Percentiles rank a stretch among this genome's conserved stretches.
phyloP scores from a whole-genome alignment of 2,329 filamentous ascomycete species.

The Akanthomyces lecanii region DNA sequence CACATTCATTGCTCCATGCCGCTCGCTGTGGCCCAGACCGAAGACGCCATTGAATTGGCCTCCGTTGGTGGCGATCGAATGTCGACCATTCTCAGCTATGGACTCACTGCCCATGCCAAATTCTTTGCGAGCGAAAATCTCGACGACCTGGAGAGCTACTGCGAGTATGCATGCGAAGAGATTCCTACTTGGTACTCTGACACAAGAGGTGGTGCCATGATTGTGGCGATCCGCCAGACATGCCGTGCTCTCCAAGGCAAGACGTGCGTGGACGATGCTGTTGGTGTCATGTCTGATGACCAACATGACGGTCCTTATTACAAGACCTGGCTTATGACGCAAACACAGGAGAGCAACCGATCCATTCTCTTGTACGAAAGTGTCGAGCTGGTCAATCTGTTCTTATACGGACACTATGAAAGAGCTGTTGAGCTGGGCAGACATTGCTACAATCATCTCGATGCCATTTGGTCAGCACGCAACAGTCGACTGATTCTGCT shows the following conservation, averaged over 20 bases:
- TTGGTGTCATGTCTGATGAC: conserved; percentile 62
- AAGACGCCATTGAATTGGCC: conserved; percentile 62
- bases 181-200: conserved; percentile 69
- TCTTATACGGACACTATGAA: conserved; percentile 60
- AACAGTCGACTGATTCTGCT: conserved; percentile 54
- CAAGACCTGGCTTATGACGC: conserved; percentile 53
- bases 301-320: conserved; percentile 57
- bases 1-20: conserved; percentile 63
- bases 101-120: conserved; percentile 60
- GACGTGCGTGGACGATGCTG: conserved; percentile 49
- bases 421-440: conserved; percentile 55
- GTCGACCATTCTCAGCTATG: conserved; percentile 67
- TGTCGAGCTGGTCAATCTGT: conserved; percentile 59
- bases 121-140: conserved; percentile 68
- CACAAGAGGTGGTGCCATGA: conserved; percentile 64
- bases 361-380: conserved; percentile 66
- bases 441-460: conserved; percentile 42
- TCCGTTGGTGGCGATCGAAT: conserved; percentile 66
- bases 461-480: conserved; percentile 55
- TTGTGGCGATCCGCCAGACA: conserved; percentile 63
- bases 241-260: conserved; percentile 71
- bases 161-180: conserved; percentile 68
- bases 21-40: conserved; percentile 55
- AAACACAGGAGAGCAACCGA: conserved; percentile 55
- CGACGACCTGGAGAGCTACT: conserved; percentile 65